Conservation (phyloP, 78 protist genomes). For the Neovahlkampfia damariscottae region DNA sequence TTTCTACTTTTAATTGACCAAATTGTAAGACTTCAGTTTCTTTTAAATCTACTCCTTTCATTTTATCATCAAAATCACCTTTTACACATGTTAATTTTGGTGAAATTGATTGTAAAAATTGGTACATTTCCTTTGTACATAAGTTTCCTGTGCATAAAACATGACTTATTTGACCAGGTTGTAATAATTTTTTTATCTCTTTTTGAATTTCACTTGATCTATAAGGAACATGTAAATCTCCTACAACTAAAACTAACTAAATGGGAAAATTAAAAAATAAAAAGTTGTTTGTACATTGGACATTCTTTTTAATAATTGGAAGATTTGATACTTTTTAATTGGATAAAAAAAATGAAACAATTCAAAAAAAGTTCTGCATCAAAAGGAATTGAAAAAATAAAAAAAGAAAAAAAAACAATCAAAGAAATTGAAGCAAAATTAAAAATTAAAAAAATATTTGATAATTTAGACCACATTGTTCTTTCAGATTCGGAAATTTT, state of each 20-base stretch:
- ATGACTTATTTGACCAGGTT: conserved; percentile 89
- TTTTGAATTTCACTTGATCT: conserved; percentile 73
- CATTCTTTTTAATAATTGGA: no score
- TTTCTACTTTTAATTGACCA: conserved; percentile 83
- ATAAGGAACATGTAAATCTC: conserved; percentile 98
- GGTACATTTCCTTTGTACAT: conserved; percentile 57
- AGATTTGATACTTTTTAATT: no score
- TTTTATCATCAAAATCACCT: conserved; percentile 90
- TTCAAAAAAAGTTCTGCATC: no score
- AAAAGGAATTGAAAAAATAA: no score
- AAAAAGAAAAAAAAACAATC: no score
- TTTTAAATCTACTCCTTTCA: conserved; percentile 24
- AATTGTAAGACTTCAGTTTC: conserved; percentile 70
- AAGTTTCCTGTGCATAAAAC: conserved; percentile 95
- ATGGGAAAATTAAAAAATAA: not conserved
- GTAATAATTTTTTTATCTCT: conserved; percentile 75
- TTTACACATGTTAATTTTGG: conserved; percentile 77
- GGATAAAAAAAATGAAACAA: no score
- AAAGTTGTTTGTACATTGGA: no score
- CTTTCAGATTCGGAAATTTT: no score
- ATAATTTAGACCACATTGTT: no score
- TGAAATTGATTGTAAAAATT: conserved; percentile 76
- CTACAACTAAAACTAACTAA: conserved; percentile 87
- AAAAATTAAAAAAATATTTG: no score
- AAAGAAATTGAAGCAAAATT: no score